Evolutionary conservation across 2,329 filamentous ascomycete genomes (phyloP).

Genomic region (Xylariaceae sp.): DNA sequence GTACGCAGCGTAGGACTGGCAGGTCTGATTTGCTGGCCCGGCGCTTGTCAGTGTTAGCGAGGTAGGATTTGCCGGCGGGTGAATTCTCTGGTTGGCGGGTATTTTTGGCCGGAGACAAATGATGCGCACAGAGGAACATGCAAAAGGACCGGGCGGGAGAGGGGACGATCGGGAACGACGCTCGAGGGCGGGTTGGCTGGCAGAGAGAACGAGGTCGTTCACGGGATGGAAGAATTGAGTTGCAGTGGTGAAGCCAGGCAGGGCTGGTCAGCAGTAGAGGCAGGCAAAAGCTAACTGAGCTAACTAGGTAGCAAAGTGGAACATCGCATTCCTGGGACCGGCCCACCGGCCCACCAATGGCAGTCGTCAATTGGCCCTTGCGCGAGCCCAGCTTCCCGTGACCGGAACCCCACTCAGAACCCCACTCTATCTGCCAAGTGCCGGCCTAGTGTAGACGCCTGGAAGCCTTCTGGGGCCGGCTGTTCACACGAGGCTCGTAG

Average conservation of each 20-base stretch:
- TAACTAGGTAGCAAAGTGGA: conserved; percentile 4
- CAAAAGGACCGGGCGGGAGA: conserved; percentile 11
- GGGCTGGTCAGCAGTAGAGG: conserved; percentile 12
- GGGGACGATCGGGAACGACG: conserved; percentile 5
- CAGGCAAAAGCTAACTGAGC: not conserved
- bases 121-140: conserved; percentile 8
- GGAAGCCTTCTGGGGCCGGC: conserved; percentile 1
- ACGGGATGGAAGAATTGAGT: not conserved
- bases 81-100: conserved; percentile 20
- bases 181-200: no score
- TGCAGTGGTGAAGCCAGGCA: not conserved
- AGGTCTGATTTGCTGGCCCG: conserved; percentile 30
- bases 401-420: not conserved
- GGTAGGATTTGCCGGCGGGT: conserved; percentile 23
- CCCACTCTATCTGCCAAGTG: not conserved
- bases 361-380: conserved; percentile 26
- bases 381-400: conserved; percentile 28
- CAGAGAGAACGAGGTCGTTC: no score
- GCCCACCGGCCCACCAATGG: conserved; percentile 30
- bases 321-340: conserved; percentile 38
- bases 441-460: not conserved
- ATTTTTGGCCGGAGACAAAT: conserved; percentile 7
- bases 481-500: conserved; percentile 2
- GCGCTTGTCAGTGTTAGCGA: conserved; percentile 32
- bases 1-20: conserved; percentile 27